phyloP scores from a whole-genome alignment of 2,329 filamentous ascomycete genomes.

The Neoascochyta sp. region DNA sequence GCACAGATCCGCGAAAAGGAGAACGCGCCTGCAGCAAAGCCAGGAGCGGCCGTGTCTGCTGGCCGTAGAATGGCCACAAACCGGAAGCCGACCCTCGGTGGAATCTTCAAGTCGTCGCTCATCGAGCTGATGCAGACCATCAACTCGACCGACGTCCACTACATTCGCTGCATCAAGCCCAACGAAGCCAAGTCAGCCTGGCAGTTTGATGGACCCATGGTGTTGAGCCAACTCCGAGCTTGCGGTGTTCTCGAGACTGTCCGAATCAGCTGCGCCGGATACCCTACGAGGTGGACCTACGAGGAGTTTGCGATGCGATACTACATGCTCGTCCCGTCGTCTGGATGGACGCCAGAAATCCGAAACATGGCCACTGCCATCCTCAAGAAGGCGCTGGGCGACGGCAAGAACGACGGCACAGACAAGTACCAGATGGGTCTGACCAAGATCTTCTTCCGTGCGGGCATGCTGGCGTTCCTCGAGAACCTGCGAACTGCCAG shows the following conservation, averaged over 20 bases:
- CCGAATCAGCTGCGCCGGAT: slow-evolving; percentile 93
- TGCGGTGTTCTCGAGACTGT: slow-evolving; percentile 99
- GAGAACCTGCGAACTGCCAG: slow-evolving; percentile 89
- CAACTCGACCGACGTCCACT: slow-evolving; percentile 96
- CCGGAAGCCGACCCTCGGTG: slow-evolving; percentile 92
- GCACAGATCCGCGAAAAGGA: slow-evolving; percentile 89
- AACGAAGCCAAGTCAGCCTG: slow-evolving; percentile 95
- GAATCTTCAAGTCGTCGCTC: slow-evolving; percentile 96
- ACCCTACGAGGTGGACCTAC: slow-evolving; percentile 97
- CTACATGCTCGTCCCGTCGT: slow-evolving; percentile 93
- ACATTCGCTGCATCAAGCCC: slow-evolving; percentile 98
- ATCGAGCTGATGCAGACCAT: slow-evolving; percentile 98
- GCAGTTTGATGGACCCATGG: slow-evolving; percentile 99
- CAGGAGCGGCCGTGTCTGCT: slow-evolving; percentile 56
- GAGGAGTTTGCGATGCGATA: slow-evolving; percentile 97
- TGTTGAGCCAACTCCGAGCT: slow-evolving; percentile 91
- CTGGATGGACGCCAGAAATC: slow-evolving; percentile 89
- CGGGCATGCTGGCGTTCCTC: slow-evolving; percentile 96
- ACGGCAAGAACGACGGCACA: slow-evolving; percentile 59
- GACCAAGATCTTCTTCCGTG: slow-evolving; percentile 99
- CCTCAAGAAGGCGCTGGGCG: slow-evolving; percentile 74
- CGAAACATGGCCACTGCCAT: slow-evolving; percentile 92
- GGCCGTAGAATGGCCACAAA: slow-evolving; percentile 89
- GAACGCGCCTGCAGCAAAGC: slow-evolving; percentile 65
- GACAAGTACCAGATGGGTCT: slow-evolving; percentile 98